Evolutionary conservation across 2,329 filamentous ascomycete genomes (phyloP), one percentile per base, ranked within the genome.

Genomic region (Fusarium devonianum): DNA sequence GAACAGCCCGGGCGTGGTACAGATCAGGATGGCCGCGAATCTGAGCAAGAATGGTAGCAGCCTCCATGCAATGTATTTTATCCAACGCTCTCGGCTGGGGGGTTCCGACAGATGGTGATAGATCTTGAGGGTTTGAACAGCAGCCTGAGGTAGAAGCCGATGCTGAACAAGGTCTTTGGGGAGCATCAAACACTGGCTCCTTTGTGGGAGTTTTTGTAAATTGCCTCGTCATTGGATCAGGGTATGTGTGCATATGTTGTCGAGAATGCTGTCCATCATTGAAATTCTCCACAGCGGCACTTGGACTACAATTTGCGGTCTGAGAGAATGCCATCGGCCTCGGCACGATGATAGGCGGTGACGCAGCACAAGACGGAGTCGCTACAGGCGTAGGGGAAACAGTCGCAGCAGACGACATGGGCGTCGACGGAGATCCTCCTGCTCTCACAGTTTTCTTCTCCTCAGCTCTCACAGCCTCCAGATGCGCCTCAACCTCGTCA

Each of bases 31-130:
- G 64, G 1, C 72, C 71, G 14, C 74, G 69, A 54, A 75, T 73
- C 17, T 73, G 70, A 13, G 73, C 71, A 12, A 75, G 72, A 22
- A 75, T 66, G 10, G 48, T 56, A n/a, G 63, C 63, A 13, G 63
- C 63, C 16, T 66, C 63, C 37, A 66, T 58, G 13, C 63, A 66
- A 23, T 56, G 63, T 29, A 65, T 66, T 10, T 62, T 61, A 13
- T 63, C 61, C 8, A 37, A 11, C 12, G 53, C 46, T 2, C 28
- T 46, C 12, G 43, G 39, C 11, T 7, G 7, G 5, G 38, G 13
- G 3, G 21, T 4, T 7, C 23, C 23, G 23, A 26, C 23, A n/a
- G n/a, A n/a, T n/a, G n/a, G n/a, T n/a, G n/a, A n/a, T n/a, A n/a
- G n/a, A n/a, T 33, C 22, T 3, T 37, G 21, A 2, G 19, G 11